Percentiles rank a stretch among this genome's conserved stretches.
Evolutionary conservation across 2,329 filamentous ascomycete species (phyloP).

Genomic region (Gnomoniopsis sp.): DNA sequence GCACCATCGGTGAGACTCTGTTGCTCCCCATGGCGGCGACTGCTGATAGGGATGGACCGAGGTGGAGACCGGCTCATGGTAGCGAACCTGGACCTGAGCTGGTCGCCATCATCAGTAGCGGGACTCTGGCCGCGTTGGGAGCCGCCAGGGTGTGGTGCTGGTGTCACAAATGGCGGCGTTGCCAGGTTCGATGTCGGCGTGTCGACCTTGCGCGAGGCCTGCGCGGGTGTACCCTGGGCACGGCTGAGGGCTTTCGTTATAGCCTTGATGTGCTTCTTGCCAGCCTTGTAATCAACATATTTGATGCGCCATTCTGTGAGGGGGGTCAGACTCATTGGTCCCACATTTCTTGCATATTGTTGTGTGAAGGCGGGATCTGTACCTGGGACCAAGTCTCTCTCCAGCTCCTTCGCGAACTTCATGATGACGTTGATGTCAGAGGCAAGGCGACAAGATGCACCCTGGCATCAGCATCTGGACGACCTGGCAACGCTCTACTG

Average conservation of each 20-base stretch:
- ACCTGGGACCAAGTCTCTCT: constrained; percentile 83
- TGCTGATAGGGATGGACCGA: constrained; percentile 20
- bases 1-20: constrained; percentile 37
- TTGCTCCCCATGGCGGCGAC: constrained; percentile 30
- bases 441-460: neutral
- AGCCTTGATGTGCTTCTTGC: constrained; percentile 90
- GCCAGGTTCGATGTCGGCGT: constrained; percentile 24
- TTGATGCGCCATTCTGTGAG: constrained; percentile 79
- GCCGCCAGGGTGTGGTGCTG: constrained; percentile 26
- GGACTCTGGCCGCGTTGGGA: constrained; percentile 20
- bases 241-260: constrained; percentile 69
- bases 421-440: constrained; percentile 37
- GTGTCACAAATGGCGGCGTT: constrained; percentile 21
- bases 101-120: constrained; percentile 16
- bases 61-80: constrained; percentile 23
- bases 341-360: neutral
- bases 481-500: neutral
- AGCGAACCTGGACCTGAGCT: constrained; percentile 25
- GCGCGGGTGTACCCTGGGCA: constrained; percentile 49
- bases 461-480: neutral
- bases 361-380: constrained; percentile 9
- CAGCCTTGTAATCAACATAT: constrained; percentile 92
- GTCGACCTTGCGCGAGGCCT: constrained; percentile 28
- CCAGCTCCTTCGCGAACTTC: constrained; percentile 75
- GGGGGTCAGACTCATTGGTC: neutral